These are phyloP conservation scores for Aspergillus tamarii DNA, from an alignment of 2,329 filamentous ascomycete genomes.

Conservation along the genomic window DNA sequence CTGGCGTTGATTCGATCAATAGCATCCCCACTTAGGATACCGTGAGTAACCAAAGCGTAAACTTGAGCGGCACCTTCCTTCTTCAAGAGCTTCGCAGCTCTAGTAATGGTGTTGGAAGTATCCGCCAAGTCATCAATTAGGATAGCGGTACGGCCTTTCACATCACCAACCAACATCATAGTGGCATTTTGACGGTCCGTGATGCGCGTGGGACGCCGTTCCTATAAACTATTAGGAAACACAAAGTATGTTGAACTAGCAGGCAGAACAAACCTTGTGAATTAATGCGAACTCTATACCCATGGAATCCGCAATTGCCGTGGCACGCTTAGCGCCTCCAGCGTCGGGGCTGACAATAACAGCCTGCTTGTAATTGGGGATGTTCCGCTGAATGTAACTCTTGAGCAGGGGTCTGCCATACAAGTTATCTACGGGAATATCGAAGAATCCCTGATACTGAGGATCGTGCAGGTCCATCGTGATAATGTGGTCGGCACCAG, in stretches of 20 bases:
- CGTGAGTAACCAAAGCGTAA: slow-evolving; percentile 91
- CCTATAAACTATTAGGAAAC: slow-evolving; percentile 53
- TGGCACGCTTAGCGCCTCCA: slow-evolving; percentile 93
- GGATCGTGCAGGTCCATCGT: slow-evolving; percentile 97
- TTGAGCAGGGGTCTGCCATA: slow-evolving; percentile 67
- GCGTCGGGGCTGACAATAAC: slow-evolving; percentile 97
- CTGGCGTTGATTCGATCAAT: slow-evolving; percentile 93
- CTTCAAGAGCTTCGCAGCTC: slow-evolving; percentile 94
- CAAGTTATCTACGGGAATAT: slow-evolving; percentile 96
- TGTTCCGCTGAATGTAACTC: slow-evolving; percentile 74
- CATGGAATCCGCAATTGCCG: slow-evolving; percentile 88
- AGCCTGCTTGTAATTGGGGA: slow-evolving; percentile 80
- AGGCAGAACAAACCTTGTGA: slow-evolving; percentile 72
- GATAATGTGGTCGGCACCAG: slow-evolving; percentile 94
- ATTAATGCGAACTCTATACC: slow-evolving; percentile 97
- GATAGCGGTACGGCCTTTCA: slow-evolving; percentile 79
- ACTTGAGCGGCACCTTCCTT: slow-evolving; percentile 87
- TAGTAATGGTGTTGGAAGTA: slow-evolving; percentile 95
- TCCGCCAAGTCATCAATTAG: slow-evolving; percentile 93
- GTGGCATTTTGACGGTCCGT: slow-evolving; percentile 78
- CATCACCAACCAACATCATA: slow-evolving; percentile 93
- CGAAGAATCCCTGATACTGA: slow-evolving; percentile 98
- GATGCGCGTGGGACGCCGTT: slow-evolving; percentile 85
- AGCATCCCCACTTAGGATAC: slow-evolving; percentile 91
- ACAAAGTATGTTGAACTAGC: neutral